These are phyloP conservation scores for Ceratocystis alfenasii DNA, from an alignment of 2,329 filamentous ascomycete species.

Conservation along the genomic window DNA sequence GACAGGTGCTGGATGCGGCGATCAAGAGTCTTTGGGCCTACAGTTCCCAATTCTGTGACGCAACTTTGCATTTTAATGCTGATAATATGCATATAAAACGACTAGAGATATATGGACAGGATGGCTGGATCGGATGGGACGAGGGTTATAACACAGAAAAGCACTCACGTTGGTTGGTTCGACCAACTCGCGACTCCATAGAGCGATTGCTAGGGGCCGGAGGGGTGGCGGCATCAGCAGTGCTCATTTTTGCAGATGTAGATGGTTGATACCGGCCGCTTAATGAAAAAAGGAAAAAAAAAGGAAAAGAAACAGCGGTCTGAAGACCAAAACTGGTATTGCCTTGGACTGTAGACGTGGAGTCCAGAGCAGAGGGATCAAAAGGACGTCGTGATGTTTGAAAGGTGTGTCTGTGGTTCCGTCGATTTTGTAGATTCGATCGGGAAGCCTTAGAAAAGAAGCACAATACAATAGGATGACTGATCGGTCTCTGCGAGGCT, in stretches of 20 bases:
- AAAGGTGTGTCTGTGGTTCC: conserved; percentile 1
- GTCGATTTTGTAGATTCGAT: background rate
- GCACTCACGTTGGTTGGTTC: conserved; percentile 69
- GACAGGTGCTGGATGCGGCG: background rate
- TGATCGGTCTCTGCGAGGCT: background rate
- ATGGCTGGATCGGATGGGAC: background rate
- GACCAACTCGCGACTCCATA: conserved; percentile 64
- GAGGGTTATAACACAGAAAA: background rate
- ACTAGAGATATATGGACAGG: background rate
- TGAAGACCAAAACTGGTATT: conserved; percentile 11
- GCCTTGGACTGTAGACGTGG: conserved; percentile 10
- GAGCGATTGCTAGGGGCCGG: conserved; percentile 34
- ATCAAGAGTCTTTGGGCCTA: background rate
- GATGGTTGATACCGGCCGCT: background rate
- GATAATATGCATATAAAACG: background rate
- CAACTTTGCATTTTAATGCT: background rate
- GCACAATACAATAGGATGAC: background rate
- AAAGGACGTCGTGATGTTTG: conserved; percentile 19
- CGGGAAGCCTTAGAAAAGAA: background rate
- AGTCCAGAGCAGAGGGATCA: conserved; percentile 19
- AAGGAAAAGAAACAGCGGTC: conserved; percentile 8
- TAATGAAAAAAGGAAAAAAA: background rate
- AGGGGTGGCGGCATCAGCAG: conserved; percentile 17
- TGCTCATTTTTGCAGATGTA: conserved; percentile 14
- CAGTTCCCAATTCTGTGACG: background rate